These are phyloP conservation scores for Trifolium dubium DNA, from an alignment of 306 rosid genomes.

Conservation along the genomic window DNA sequence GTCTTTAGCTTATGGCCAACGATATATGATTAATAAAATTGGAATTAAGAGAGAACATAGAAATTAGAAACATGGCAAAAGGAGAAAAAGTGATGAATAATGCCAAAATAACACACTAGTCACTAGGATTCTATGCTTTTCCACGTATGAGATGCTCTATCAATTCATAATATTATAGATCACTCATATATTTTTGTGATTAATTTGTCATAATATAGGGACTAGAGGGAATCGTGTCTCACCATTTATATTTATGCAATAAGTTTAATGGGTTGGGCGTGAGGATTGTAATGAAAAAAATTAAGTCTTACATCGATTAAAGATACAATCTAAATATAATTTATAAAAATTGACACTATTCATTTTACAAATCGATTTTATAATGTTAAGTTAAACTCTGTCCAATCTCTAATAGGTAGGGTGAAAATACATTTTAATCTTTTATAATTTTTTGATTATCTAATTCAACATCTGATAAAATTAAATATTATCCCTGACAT, in stretches of 20 bases:
- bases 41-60: slow-evolving; percentile 30
- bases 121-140: slow-evolving; percentile 25
- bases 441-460: too few relatives aligned
- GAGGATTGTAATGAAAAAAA: too few relatives aligned
- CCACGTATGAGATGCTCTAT: slow-evolving; percentile 48
- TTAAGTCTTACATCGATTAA: too few relatives aligned
- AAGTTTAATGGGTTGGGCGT: neutral
- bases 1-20: slow-evolving; percentile 39
- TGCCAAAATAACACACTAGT: slow-evolving; percentile 47
- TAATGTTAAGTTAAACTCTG: too few relatives aligned
- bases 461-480: too few relatives aligned
- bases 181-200: neutral
- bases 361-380: too few relatives aligned
- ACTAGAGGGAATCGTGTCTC: slow-evolving; percentile 17
- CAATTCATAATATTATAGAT: slow-evolving; percentile 5
- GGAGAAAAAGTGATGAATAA: slow-evolving; percentile 15
- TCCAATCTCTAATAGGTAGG: too few relatives aligned
- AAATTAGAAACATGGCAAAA: slow-evolving; percentile 20
- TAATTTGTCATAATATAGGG: neutral
- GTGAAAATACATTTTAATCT: too few relatives aligned
- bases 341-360: too few relatives aligned
- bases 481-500: too few relatives aligned
- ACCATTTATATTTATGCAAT: neutral
- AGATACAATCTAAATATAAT: too few relatives aligned
- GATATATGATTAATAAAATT: slow-evolving; percentile 8